Evolutionary conservation across 1,139 yeast genomes (phyloP).

Genomic region (Eremothecium cymbalariae): DNA sequence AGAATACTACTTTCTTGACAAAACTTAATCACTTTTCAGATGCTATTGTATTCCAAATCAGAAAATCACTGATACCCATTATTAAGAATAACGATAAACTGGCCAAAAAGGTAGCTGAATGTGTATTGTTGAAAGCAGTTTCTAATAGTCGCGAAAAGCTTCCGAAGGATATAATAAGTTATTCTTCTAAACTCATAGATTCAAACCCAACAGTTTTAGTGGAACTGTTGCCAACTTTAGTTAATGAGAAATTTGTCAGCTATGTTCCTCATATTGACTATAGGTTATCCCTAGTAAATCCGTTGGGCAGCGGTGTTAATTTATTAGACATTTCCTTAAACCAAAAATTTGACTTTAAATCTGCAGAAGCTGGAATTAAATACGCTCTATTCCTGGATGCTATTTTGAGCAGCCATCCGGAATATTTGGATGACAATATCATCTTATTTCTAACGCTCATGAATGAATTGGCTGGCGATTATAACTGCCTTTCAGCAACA

Average conservation of each 20-base stretch:
- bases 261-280: conserved; percentile 30
- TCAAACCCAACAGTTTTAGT: conserved; percentile 6
- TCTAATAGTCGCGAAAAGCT: conserved; percentile 5
- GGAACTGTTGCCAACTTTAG: conserved; percentile 15
- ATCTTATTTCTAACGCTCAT: conserved; percentile 28
- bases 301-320: conserved; percentile 38
- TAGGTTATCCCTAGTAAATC: conserved; percentile 40
- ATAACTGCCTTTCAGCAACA: conserved; percentile 25
- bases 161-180: conserved; percentile 9
- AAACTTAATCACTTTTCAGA: conserved; percentile 3
- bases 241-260: conserved; percentile 9
- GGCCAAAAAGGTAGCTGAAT: conserved; percentile 15
- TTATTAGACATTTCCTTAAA: conserved; percentile 25
- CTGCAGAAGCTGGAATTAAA: conserved; percentile 16
- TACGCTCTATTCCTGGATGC: conserved; percentile 25
- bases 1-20: conserved; percentile 21
- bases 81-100: conserved; percentile 14
- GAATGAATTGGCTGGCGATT: conserved; percentile 35
- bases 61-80: conserved; percentile 11
- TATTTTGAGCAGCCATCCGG: conserved; percentile 15
- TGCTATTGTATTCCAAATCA: conserved; percentile 12
- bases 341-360: conserved; percentile 13
- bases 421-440: conserved; percentile 15
- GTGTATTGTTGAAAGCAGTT: conserved; percentile 15
- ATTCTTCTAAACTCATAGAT: conserved; percentile 13